Evolutionary conservation across 148 eudicot genomes (phyloP).

Genomic region (Cornus florida): DNA sequence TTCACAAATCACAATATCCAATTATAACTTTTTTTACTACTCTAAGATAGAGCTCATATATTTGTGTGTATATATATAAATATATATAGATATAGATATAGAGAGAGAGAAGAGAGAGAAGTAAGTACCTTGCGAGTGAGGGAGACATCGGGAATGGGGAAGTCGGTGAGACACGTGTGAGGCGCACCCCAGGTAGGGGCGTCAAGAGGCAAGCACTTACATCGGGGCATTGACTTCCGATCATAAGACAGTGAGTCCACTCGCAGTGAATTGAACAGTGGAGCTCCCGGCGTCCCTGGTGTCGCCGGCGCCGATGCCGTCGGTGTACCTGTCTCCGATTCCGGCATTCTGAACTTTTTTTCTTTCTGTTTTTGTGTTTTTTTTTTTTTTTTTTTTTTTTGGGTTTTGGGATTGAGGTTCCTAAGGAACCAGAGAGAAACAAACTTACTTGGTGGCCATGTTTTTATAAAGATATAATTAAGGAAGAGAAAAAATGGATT

Average conservation of each 20-base stretch:
- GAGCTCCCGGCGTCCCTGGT: constrained; percentile 73
- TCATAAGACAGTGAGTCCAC: constrained; percentile 80
- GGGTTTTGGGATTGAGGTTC: not conserved
- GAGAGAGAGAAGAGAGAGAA: not conserved
- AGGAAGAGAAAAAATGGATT: constrained; percentile 13
- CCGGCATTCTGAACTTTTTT: constrained; percentile 34
- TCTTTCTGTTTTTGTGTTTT: constrained; percentile 9
- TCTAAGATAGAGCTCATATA: not conserved
- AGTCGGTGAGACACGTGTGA: constrained; percentile 65
- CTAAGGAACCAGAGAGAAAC: not conserved
- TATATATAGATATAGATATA: not conserved
- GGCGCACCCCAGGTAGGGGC: constrained; percentile 52
- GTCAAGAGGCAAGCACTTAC: constrained; percentile 66
- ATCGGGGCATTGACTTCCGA: constrained; percentile 81
- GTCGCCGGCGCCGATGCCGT: constrained; percentile 53
- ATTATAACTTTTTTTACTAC: not conserved
- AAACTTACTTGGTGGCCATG: constrained; percentile 16
- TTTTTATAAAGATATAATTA: constrained; percentile 20
- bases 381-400: constrained; percentile 13
- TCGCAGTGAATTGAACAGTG: constrained; percentile 48
- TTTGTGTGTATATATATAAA: no score
- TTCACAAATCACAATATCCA: no score
- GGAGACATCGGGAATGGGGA: constrained; percentile 69
- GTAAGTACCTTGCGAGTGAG: constrained; percentile 84
- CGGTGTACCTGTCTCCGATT: constrained; percentile 40